These are phyloP conservation scores for Tympanopsis confertula DNA, from an alignment of 2,329 filamentous ascomycete genomes.

Conservation along the genomic window DNA sequence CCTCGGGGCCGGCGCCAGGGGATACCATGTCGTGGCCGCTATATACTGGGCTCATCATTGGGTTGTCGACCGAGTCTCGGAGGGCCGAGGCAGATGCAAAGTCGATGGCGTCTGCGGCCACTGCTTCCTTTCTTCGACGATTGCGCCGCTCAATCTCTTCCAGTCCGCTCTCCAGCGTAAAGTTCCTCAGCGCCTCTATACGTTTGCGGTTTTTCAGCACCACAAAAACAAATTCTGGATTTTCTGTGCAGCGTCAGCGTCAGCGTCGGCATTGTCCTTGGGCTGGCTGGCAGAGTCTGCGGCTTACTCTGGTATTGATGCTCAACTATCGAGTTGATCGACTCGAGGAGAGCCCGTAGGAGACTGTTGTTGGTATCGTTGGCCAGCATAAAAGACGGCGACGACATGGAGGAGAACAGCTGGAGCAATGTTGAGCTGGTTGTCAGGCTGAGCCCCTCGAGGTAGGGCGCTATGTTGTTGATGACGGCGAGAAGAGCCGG, in stretches of 20 bases:
- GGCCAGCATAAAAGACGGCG: slow-evolving; percentile 81
- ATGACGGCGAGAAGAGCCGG: slow-evolving; percentile 87
- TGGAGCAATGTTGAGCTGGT: slow-evolving; percentile 80
- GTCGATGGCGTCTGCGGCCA: slow-evolving; percentile 35
- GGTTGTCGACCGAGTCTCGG: slow-evolving; percentile 56
- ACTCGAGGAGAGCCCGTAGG: slow-evolving; percentile 72
- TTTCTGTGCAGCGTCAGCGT: slow-evolving; percentile 39
- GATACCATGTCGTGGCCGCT: slow-evolving; percentile 38
- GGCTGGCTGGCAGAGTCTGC: not conserved
- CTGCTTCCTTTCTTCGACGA: slow-evolving; percentile 55
- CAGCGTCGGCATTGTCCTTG: not conserved
- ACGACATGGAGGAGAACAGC: slow-evolving; percentile 82
- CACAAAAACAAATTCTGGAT: slow-evolving; percentile 69
- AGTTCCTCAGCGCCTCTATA: slow-evolving; percentile 73
- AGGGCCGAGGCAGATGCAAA: slow-evolving; percentile 15
- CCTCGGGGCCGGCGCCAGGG: slow-evolving; percentile 60
- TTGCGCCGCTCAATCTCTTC: slow-evolving; percentile 78
- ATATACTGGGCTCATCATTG: slow-evolving; percentile 47
- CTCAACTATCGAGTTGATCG: slow-evolving; percentile 80
- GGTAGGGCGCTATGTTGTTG: slow-evolving; percentile 80
- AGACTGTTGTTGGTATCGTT: slow-evolving; percentile 84
- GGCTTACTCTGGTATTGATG: slow-evolving; percentile 67
- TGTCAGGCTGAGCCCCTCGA: slow-evolving; percentile 63
- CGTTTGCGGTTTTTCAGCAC: slow-evolving; percentile 69
- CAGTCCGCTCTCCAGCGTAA: slow-evolving; percentile 84